These are phyloP conservation scores for Eutrema japonicum DNA, from an alignment of 345 rosid genomes.

Conservation along the genomic window DNA sequence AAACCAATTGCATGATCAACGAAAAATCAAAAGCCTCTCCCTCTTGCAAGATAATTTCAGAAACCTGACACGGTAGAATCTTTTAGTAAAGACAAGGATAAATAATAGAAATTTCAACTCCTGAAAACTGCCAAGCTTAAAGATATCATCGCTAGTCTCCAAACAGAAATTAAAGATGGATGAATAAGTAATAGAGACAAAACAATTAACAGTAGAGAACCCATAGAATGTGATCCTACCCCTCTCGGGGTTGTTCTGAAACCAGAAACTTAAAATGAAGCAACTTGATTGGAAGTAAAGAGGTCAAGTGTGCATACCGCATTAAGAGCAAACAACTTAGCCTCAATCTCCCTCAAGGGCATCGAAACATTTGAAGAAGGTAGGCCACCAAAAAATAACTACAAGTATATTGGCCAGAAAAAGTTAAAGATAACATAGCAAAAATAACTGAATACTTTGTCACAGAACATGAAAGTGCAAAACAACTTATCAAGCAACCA, in stretches of 20 bases:
- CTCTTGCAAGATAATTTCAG: slow-evolving; percentile 79
- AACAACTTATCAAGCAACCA: slow-evolving; percentile 23
- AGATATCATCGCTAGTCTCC: slow-evolving; percentile 17
- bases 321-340: slow-evolving; percentile 78
- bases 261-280: slow-evolving; percentile 29
- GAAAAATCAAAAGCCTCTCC: slow-evolving; percentile 74
- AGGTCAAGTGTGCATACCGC: slow-evolving; percentile 57
- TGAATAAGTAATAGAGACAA: neutral
- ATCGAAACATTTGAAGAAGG: slow-evolving; percentile 57
- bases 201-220: slow-evolving; percentile 1
- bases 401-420: slow-evolving; percentile 33
- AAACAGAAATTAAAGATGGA: slow-evolving; percentile 1
- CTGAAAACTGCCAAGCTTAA: slow-evolving; percentile 21
- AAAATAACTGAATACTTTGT: neutral
- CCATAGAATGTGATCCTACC: slow-evolving; percentile 11
- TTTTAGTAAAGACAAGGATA: slow-evolving; percentile 18
- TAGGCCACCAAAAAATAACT: slow-evolving; percentile 77
- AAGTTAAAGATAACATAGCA: neutral
- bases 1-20: slow-evolving; percentile 75
- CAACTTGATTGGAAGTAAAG: slow-evolving; percentile 23
- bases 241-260: slow-evolving; percentile 8
- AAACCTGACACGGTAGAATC: slow-evolving; percentile 59
- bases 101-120: slow-evolving; percentile 1
- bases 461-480: slow-evolving; percentile 25
- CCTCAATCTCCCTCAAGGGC: slow-evolving; percentile 86